Evolutionary conservation across 768 basidiomycete genomes (phyloP).

Genomic region (Lactarius evosmus): DNA sequence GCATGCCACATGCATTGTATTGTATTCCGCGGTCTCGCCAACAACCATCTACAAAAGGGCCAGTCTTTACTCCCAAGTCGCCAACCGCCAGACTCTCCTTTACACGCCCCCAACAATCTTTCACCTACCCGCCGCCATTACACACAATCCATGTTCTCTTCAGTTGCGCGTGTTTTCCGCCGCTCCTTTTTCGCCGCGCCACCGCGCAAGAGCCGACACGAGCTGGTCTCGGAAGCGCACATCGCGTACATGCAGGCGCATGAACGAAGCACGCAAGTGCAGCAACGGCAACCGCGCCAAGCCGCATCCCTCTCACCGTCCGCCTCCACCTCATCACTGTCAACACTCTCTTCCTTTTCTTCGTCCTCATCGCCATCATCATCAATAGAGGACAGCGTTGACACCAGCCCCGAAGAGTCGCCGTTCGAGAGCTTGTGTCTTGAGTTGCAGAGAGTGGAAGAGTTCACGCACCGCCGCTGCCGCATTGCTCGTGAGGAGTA

Average conservation of each 20-base stretch:
- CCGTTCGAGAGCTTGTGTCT: constrained; percentile 18
- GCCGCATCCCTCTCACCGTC: neutral
- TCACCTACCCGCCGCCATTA: neutral
- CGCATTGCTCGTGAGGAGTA: neutral
- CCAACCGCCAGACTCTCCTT: neutral
- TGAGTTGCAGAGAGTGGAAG: constrained; percentile 14
- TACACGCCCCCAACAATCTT: neutral
- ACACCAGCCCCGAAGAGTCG: neutral
- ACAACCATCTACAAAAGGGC: neutral
- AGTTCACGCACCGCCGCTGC: constrained; percentile 2
- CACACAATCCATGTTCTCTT: constrained; percentile 15
- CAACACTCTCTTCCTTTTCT: neutral
- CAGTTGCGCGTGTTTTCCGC: constrained; percentile 20
- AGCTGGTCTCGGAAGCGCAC: constrained; percentile 22
- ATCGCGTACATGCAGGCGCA: constrained; percentile 10
- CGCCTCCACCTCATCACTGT: neutral
- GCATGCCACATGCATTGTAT: constrained; percentile 1
- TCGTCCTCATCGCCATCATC: neutral
- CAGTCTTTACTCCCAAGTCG: neutral
- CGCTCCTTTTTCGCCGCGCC: constrained; percentile 7
- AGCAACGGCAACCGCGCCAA: neutral
- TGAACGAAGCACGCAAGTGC: neutral
- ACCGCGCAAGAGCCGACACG: constrained; percentile 19
- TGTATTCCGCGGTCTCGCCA: neutral
- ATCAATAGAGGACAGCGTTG: neutral